These are phyloP conservation scores for Tetrastigma voinierianum DNA, from an alignment of 164 flowering plant genomes.

Conservation along the genomic window DNA sequence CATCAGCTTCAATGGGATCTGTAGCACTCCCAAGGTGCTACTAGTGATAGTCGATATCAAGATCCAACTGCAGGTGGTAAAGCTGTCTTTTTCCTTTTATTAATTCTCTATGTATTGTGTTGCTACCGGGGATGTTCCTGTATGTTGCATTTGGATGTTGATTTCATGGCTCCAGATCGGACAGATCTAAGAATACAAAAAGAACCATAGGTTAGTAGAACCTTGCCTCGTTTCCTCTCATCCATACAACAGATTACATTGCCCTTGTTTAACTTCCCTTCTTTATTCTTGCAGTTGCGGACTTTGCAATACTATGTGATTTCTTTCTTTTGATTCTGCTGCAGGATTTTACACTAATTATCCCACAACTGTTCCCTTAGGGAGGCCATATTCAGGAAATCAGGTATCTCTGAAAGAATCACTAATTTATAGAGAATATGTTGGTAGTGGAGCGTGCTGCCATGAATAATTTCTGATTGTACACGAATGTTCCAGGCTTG, in stretches of 20 bases:
- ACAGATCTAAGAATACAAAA: conserved; percentile 40
- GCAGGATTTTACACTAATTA: conserved; percentile 60
- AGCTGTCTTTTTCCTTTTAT: conserved; percentile 3
- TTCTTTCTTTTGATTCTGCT: conserved; percentile 10
- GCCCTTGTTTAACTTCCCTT: background rate
- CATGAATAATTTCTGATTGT: background rate
- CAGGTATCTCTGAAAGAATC: conserved; percentile 11
- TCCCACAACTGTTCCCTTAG: conserved; percentile 60
- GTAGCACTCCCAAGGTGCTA: conserved; percentile 23
- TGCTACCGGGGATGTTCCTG: background rate
- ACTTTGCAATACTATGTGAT: background rate
- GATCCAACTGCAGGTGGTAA: conserved; percentile 22
- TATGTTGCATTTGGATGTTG: conserved; percentile 1
- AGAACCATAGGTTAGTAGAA: conserved; percentile 60
- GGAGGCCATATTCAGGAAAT: conserved; percentile 68
- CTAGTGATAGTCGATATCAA: conserved; percentile 6
- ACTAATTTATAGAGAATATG: background rate
- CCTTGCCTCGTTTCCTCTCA: background rate
- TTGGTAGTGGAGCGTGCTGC: background rate
- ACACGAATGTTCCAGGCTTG: background rate
- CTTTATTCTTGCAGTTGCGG: background rate
- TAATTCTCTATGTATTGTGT: background rate
- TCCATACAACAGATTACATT: background rate
- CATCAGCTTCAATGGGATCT: conserved; percentile 30
- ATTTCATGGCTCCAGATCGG: conserved; percentile 11